Percentiles rank a stretch among this genome's conserved stretches.
These are phyloP conservation scores for Iris macrosiphon DNA, from an alignment of 106 monocot genomes.

Conservation along the genomic window DNA sequence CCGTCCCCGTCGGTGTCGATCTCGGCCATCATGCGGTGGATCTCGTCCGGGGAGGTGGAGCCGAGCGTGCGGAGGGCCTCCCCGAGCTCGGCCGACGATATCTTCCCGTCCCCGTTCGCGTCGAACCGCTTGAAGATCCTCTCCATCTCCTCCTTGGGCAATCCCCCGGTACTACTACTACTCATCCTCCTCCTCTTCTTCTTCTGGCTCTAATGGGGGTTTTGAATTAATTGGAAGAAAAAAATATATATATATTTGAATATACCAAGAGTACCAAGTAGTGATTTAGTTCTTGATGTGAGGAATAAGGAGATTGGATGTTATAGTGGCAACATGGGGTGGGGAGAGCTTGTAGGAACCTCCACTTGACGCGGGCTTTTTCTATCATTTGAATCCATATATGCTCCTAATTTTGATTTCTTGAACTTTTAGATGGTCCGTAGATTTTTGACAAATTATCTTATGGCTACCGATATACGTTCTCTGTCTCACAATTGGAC, in stretches of 20 bases:
- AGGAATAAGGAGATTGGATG: not conserved
- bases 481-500: no score
- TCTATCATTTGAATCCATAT: no score
- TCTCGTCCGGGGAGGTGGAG: constrained; percentile 41
- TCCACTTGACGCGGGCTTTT: not conserved
- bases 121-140: constrained; percentile 80
- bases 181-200: not conserved
- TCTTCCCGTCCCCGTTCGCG: constrained; percentile 71
- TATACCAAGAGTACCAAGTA: no score
- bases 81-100: constrained; percentile 61
- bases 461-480: no score
- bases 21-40: constrained; percentile 59
- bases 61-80: constrained; percentile 59
- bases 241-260: not conserved
- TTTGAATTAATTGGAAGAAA: no score
- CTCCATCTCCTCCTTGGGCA: constrained; percentile 32
- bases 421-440: no score
- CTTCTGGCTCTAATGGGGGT: not conserved
- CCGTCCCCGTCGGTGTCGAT: constrained; percentile 74
- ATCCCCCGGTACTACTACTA: not conserved
- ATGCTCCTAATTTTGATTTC: no score
- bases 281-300: no score
- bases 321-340: not conserved
- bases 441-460: no score
- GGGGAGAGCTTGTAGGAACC: not conserved